Evolutionary conservation across 2,329 filamentous ascomycete species (phyloP).

Genomic region (Phoma herbarum): DNA sequence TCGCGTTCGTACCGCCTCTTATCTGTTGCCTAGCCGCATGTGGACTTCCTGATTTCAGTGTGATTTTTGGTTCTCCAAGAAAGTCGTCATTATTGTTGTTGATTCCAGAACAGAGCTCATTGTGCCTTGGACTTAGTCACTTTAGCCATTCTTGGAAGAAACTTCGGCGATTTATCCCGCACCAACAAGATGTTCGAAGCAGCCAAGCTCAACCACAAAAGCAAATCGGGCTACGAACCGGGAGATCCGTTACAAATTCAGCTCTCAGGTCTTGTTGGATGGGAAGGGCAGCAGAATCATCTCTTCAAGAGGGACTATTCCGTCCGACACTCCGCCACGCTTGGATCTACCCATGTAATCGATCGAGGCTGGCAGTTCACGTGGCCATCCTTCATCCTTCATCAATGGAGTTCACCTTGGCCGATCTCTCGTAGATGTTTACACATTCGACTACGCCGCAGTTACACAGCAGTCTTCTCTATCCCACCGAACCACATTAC

Average conservation of each 20-base stretch:
- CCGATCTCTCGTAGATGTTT: slow-evolving; percentile 1
- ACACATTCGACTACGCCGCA: slow-evolving; percentile 11
- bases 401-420: not conserved
- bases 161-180: not conserved
- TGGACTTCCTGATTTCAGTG: not conserved
- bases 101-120: not conserved
- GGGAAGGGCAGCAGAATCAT: not conserved
- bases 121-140: not conserved
- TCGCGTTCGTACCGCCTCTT: slow-evolving; percentile 1
- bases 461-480: not conserved
- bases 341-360: not conserved
- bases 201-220: not conserved
- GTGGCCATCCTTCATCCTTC: slow-evolving; percentile 20
- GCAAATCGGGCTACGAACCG: not conserved
- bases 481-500: not conserved
- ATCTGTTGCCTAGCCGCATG: slow-evolving; percentile 6
- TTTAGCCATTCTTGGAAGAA: slow-evolving; percentile 1
- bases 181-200: not conserved
- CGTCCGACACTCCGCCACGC: not conserved
- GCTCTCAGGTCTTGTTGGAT: slow-evolving; percentile 1
- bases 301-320: not conserved
- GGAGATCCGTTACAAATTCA: slow-evolving; percentile 1
- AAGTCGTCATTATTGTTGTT: not conserved
- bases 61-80: not conserved
- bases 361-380: slow-evolving; percentile 17